phyloP scores from a whole-genome alignment of 1,139 yeast species.

The Fermentozyma sake region DNA sequence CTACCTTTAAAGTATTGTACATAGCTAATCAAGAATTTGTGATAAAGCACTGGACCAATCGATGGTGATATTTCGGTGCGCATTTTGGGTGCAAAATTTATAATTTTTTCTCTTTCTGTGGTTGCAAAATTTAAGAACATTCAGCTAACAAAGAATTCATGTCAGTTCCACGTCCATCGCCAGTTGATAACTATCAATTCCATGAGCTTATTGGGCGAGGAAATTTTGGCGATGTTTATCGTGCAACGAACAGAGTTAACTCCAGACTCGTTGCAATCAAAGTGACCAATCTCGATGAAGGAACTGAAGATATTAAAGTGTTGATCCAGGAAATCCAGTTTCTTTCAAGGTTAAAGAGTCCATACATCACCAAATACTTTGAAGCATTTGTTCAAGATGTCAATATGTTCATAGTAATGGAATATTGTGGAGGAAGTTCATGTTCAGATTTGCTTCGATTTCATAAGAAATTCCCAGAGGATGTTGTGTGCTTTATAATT shows the following conservation, averaged over 20 bases:
- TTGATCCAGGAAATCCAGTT: conserved; percentile 73
- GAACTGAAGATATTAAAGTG: conserved; percentile 66
- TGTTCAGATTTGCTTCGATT: conserved; percentile 58
- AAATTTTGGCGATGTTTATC: conserved; percentile 82
- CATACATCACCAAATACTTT: conserved; percentile 59
- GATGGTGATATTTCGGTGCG: too few relatives aligned
- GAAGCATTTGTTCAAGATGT: conserved; percentile 61
- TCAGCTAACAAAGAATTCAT: background rate
- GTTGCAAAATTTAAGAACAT: too few relatives aligned
- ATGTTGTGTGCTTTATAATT: conserved; percentile 53
- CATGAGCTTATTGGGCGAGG: conserved; percentile 73
- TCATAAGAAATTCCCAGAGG: conserved; percentile 48
- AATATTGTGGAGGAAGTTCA: conserved; percentile 89
- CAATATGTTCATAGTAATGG: conserved; percentile 86
- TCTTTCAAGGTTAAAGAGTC: conserved; percentile 59
- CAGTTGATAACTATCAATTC: conserved; percentile 32
- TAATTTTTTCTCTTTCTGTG: too few relatives aligned
- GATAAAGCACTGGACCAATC: too few relatives aligned
- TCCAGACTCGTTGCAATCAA: conserved; percentile 67
- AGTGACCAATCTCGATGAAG: conserved; percentile 69
- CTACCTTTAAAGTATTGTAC: too few relatives aligned
- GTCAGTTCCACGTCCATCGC: conserved; percentile 2
- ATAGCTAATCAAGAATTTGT: too few relatives aligned
- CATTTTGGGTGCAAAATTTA: too few relatives aligned
- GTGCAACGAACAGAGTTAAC: conserved; percentile 40